Percentiles rank a stretch among this genome's conserved stretches.
Evolutionary conservation across 495 filamentous ascomycete genomes (phyloP).

Genomic region (Aspergillus avenaceus): DNA sequence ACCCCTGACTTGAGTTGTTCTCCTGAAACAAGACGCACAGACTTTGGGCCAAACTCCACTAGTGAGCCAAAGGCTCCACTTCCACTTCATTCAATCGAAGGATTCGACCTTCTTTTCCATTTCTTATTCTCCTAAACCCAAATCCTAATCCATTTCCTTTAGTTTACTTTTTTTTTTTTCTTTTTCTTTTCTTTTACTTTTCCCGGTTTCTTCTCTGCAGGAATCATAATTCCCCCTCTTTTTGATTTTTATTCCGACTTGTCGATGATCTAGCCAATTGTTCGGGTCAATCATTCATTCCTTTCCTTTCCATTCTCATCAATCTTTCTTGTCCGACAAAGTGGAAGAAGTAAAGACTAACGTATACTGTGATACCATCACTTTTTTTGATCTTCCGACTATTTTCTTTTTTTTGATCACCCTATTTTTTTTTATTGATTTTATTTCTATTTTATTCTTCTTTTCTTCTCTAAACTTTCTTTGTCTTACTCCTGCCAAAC

Average conservation of each 20-base stretch:
- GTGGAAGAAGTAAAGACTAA: too few relatives aligned
- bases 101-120: not conserved
- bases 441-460: not conserved
- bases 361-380: too few relatives aligned
- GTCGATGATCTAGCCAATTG: not conserved
- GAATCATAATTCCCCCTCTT: not conserved
- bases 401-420: too few relatives aligned
- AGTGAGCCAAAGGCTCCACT: too few relatives aligned
- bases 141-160: not conserved
- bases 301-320: not conserved
- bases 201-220: not conserved
- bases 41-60: too few relatives aligned
- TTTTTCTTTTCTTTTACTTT: not conserved
- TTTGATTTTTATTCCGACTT: too few relatives aligned
- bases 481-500: not conserved
- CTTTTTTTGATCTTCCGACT: too few relatives aligned
- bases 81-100: too few relatives aligned
- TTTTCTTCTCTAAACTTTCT: not conserved
- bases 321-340: not conserved
- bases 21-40: too few relatives aligned
- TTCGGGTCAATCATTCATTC: not conserved
- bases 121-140: not conserved
- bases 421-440: too few relatives aligned
- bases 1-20: too few relatives aligned
- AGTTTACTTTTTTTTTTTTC: not conserved